Conservation (phyloP, 2,329 filamentous ascomycete genomes). For the Aquanectria penicillioides region DNA sequence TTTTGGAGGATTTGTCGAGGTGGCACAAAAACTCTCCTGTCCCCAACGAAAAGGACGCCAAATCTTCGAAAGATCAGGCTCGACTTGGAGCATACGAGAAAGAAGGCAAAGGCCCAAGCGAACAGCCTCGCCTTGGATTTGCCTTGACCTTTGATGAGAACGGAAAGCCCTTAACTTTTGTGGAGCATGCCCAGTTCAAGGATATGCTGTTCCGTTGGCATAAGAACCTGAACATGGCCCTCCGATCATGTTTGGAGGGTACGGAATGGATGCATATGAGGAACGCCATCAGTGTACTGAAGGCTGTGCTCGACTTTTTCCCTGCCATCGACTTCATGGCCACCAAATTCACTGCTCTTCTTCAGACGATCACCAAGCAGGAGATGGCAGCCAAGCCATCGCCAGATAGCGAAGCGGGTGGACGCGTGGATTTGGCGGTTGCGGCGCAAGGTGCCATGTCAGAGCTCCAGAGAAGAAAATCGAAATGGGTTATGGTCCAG, state of each 20-base stretch:
- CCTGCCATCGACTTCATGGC: constrained; percentile 93
- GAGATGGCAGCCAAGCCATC: constrained; percentile 62
- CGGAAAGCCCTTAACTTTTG: constrained; percentile 74
- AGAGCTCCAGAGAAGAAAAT: constrained; percentile 72
- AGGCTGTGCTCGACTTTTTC: constrained; percentile 82
- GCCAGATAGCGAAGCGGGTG: constrained; percentile 62
- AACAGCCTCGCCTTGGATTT: constrained; percentile 77
- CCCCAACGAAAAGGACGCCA: constrained; percentile 54
- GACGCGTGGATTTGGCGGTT: constrained; percentile 78
- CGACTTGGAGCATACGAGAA: constrained; percentile 84
- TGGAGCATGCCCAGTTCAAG: constrained; percentile 88
- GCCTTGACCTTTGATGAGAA: constrained; percentile 73
- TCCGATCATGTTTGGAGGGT: constrained; percentile 83
- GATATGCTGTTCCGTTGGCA: constrained; percentile 92
- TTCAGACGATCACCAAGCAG: constrained; percentile 73
- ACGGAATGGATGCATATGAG: constrained; percentile 98
- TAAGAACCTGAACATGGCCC: constrained; percentile 78
- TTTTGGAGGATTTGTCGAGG: constrained; percentile 79
- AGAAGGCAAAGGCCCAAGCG: constrained; percentile 68
- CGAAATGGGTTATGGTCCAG: constrained; percentile 78
- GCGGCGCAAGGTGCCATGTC: constrained; percentile 77
- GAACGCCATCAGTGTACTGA: constrained; percentile 91
- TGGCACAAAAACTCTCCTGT: constrained; percentile 82
- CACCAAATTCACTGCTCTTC: constrained; percentile 68
- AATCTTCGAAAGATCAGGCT: constrained; percentile 53